Base-by-base conservation (phyloP, 1,139 yeast genomes). In the Taphrina flavorubra region DNA sequence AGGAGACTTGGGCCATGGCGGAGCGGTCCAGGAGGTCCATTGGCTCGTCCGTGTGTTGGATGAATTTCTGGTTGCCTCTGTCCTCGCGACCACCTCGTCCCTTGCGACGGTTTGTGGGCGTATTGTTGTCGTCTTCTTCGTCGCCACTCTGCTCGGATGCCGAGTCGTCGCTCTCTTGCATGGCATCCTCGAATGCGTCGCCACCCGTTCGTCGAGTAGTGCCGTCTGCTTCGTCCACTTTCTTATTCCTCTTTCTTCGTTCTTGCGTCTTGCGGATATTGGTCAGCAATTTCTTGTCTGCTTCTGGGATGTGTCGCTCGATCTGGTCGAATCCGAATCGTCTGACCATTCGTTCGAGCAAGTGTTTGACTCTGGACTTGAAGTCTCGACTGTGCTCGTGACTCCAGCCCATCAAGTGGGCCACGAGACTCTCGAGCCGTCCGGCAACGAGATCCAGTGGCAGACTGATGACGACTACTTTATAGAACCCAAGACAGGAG, bases 331-430 rank as follows among this genome's bases (percentile, higher is more conserved):
- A 84, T 18, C 99, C 97, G 76, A 90, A 92, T 76, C 92, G 87
- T 78, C 99, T 86, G 68, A 94, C 85, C 75, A 94, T 82, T 76
- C 99, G 86, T 81, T 94, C 99, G 72, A 94, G 82, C 71, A 94
- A 89, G 76, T 94, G 97, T 80, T 91, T 91, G 56, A 94, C 95
- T 79, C 90, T 92, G 39, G 92, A 85, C 77, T 90, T 91, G 83
- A 95, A 92, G 76, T 92, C 97, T 53, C 96, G 96, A 75, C 90
- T 90, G 79, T 92, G 97, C 77, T 92, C 98, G 77, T 91, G 96
- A 55, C 97, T 90, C 96, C 98, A 92, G 73, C 87, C 87, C 85
- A 94, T 83, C 74, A 94, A 83, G 74, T 90, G 88, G 51, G 84
- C 81, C 69, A 94, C 81, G 69, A 94, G 80, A 34, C 84, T 87